A percentile compares a stretch with the other conserved stretches of the same genome.
Conservation (phyloP, 1,284 basidiomycete genomes). For the Boletus chippewaensis region DNA sequence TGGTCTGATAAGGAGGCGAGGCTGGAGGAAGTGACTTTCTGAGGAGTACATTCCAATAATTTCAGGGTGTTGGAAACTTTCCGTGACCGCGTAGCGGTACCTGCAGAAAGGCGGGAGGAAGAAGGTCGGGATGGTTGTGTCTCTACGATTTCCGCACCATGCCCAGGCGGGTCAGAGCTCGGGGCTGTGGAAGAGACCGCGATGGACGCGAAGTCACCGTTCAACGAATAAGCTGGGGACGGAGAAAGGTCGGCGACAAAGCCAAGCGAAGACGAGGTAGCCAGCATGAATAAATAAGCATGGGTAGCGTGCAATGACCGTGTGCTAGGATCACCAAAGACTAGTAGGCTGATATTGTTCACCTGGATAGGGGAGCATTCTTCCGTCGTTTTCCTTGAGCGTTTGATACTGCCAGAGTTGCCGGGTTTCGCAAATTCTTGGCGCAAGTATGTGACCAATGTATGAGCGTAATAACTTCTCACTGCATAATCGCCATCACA, state of each 20-base stretch:
- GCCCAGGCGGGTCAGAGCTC: conserved; percentile 25
- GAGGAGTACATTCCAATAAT: conserved; percentile 44
- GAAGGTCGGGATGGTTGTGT: conserved; percentile 29
- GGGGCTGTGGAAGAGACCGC: conserved; percentile 38
- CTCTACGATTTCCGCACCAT: conserved; percentile 18
- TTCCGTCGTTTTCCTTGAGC: conserved; percentile 38
- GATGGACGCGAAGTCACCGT: conserved; percentile 30
- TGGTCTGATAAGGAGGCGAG: conserved; percentile 72
- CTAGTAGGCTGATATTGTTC: conserved; percentile 41
- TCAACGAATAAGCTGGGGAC: conserved; percentile 37
- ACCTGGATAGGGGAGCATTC: conserved; percentile 41
- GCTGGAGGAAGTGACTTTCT: conserved; percentile 39
- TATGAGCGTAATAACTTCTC: conserved; percentile 70
- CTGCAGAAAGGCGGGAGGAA: conserved; percentile 44
- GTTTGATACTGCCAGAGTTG: conserved; percentile 42
- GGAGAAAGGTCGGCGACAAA: conserved; percentile 36
- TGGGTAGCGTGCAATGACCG: conserved; percentile 75
- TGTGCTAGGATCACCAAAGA: conserved; percentile 58
- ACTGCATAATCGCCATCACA: conserved; percentile 72
- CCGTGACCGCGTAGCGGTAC: conserved; percentile 41
- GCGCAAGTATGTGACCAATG: conserved; percentile 65
- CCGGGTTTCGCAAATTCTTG: conserved; percentile 63
- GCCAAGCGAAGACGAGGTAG: conserved; percentile 60
- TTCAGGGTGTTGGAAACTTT: conserved; percentile 51
- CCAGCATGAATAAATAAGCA: conserved; percentile 72